A percentile compares a stretch with the other conserved stretches of the same genome.
These are phyloP conservation scores for Aspergillus affinis DNA, from an alignment of 495 filamentous ascomycete species.

Conservation along the genomic window DNA sequence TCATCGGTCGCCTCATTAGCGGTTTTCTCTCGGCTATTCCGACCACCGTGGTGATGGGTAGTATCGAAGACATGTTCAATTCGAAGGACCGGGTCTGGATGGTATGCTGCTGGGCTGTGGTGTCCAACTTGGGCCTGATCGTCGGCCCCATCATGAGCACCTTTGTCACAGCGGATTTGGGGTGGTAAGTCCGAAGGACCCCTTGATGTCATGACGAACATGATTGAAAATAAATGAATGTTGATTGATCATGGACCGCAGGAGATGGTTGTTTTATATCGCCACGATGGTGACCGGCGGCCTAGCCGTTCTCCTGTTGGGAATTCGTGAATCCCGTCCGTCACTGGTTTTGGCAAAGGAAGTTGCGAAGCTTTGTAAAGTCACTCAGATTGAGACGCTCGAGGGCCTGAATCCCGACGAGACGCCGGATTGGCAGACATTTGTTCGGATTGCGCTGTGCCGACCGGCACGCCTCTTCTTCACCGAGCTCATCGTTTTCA, in stretches of 20 bases:
- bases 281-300: slow-evolving; percentile 40
- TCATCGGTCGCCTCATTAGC: slow-evolving; percentile 45
- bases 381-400: slow-evolving; percentile 25
- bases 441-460: slow-evolving; percentile 40
- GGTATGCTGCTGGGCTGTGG: slow-evolving; percentile 46
- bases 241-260: not conserved
- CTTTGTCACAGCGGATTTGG: slow-evolving; percentile 34
- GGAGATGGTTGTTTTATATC: slow-evolving; percentile 39
- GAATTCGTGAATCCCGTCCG: slow-evolving; percentile 46
- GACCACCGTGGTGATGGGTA: slow-evolving; percentile 49
- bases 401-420: slow-evolving; percentile 42
- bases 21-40: slow-evolving; percentile 52
- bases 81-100: slow-evolving; percentile 47
- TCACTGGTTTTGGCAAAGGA: slow-evolving; percentile 39
- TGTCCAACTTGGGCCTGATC: slow-evolving; percentile 44
- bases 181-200: slow-evolving; percentile 26
- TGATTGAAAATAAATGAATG: not conserved
- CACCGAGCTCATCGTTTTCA: slow-evolving; percentile 50
- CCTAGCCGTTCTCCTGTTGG: slow-evolving; percentile 31
- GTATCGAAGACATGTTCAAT: slow-evolving; percentile 55
- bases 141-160: slow-evolving; percentile 47
- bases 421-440: slow-evolving; percentile 36
- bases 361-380: slow-evolving; percentile 28
- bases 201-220: slow-evolving; percentile 25
- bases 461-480: slow-evolving; percentile 47